Evolutionary conservation across 768 basidiomycete genomes (phyloP), one percentile per base, ranked within the genome.

Genomic region (Boletus coccyginus): DNA sequence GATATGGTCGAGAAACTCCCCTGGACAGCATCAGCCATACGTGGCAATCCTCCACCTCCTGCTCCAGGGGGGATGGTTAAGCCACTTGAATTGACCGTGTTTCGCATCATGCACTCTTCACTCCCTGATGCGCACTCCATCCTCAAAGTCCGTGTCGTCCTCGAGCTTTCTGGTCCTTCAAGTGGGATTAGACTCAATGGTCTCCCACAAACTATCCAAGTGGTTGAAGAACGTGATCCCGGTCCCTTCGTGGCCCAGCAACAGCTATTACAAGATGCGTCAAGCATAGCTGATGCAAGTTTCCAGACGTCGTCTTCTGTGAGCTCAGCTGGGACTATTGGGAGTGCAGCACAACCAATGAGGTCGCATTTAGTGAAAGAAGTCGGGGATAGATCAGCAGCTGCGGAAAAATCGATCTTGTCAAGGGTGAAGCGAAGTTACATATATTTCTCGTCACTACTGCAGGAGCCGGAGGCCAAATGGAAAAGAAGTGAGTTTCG

Each of bases 381-480:
- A 11, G 72, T 32, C 68, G 83, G 70, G 60, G 87, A 73, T 69
- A 84, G 69, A 13, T 73, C 78, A 24, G 73, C 82, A 7, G 82
- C 81, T 1, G 88, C 84, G 7, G 87, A 92, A 60, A 92, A 94
- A 69, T 84, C 87, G 5, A 89, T 98, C n/a, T 66, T 90, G 16
- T 86, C 91, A 7, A 79, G 94, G 60, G 91, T 98, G 21, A 83
- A 87, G 66, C 80, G 97, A 57, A 96, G 92, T 70, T 99, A 99
- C 65, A 98, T 98, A 51, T 98, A 98, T 72, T 98, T 99, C 70
- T 95, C 95, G 1, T 97, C 95, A 0, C 76, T 99, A 46, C 73
- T 99, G 47, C 97, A 98, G 71, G 96, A 98, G 65, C 97, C 97
- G 1, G 94, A 98, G 71, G 93, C 94, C 4, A 99, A 99, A 71